Evolutionary conservation across 352 stramenopile genomes (phyloP), one percentile per base, ranked within the genome.

Genomic region (Pythium monospermum): DNA sequence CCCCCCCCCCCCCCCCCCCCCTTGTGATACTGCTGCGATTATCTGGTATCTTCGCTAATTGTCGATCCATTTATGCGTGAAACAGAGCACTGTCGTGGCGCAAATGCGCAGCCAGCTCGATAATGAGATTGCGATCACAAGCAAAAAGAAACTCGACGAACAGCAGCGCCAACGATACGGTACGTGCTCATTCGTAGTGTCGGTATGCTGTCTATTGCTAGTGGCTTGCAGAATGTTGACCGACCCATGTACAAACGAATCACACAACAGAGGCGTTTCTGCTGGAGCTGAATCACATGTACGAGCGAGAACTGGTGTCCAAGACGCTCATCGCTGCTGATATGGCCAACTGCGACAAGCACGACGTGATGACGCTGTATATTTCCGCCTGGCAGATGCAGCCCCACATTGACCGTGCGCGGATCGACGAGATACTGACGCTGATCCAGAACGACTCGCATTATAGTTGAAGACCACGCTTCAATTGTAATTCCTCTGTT

Each of bases 351-450:
- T 90, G 75, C 53, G 43, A 52, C 6, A 77, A 76, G 19, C 77
- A 92, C 66, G 71, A 88, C 19, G 83, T 64, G 0, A 65, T 87
- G 50, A 87, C 71, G 8, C 16, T 94, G 1, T 94, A 94, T 53
- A 64, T 94, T 36, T 78, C 83, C 4, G 80, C 78, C 7, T 91
- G 83, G 83, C 80, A 94, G 61, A 94, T 94, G 83, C 83, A 94
- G 68, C 78, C 83, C 15, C 77, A 86, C 27, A 66, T 94, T 28
- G 67, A 89, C 51, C 68, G 68, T 7, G 44, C 53, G 31, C 80
- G 76, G 19, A 64, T 91, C 7, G 73, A 86, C 15, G 79, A 91
- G 59, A 57, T 91, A 8, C 61, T 83, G 43, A 62, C 67, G 30
- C 46, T 88, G 26, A 64, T 91, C 39, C 66, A 83, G 49, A 81